Percentiles rank a stretch among this genome's conserved stretches.
phyloP scores from a whole-genome alignment of 2,329 filamentous ascomycete species.

The Cladophialophora exuberans region DNA sequence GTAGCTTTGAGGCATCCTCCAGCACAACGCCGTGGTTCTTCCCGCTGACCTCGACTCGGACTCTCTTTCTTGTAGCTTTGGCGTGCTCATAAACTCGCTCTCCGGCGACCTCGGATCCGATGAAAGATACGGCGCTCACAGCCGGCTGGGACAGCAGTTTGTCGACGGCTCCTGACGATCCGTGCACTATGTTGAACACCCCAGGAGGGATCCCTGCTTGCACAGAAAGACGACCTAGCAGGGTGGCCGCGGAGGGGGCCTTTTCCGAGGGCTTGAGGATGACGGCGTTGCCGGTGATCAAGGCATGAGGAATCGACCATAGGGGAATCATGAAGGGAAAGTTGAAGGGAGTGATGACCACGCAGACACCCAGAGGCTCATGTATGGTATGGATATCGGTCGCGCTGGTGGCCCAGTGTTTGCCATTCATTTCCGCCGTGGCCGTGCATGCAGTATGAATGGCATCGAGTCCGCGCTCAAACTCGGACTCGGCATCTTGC shows the following conservation, averaged over 20 bases:
- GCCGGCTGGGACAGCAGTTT: conserved; percentile 59
- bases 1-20: conserved; percentile 45
- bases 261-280: conserved; percentile 72
- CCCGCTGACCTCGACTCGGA: conserved; percentile 64
- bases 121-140: conserved; percentile 62
- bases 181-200: conserved; percentile 59
- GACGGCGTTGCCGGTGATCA: conserved; percentile 74
- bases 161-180: conserved; percentile 40
- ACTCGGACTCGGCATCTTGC: conserved; percentile 35
- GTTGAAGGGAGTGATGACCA: conserved; percentile 72
- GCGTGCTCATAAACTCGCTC: conserved; percentile 64
- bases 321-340: conserved; percentile 70
- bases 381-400: conserved; percentile 67
- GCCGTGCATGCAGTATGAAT: conserved; percentile 36
- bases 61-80: conserved; percentile 62
- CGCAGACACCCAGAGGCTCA: conserved; percentile 70
- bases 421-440: conserved; percentile 34
- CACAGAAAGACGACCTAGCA: conserved; percentile 53
- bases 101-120: conserved; percentile 60
- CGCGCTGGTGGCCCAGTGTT: conserved; percentile 6
- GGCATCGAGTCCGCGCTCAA: conserved; percentile 36
- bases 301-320: conserved; percentile 66
- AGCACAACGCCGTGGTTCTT: conserved; percentile 55
- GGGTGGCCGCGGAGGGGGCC: conserved; percentile 59
- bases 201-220: conserved; percentile 61